Evolutionary conservation across 1,139 yeast species (phyloP).

Genomic region (Wickerhamomyces sp.): DNA sequence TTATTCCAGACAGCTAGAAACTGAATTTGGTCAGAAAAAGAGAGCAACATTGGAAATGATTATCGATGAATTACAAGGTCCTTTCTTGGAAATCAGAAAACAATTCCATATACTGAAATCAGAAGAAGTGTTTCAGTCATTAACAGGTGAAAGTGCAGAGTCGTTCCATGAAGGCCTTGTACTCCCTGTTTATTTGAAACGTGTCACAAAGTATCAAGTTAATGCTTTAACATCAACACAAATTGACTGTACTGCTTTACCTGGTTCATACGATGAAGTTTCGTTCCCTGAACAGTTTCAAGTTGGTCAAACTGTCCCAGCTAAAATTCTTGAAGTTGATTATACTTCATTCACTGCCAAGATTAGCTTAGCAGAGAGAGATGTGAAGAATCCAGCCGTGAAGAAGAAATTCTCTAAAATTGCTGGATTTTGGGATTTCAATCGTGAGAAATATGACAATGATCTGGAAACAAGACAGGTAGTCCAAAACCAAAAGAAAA

Average conservation of each 20-base stretch:
- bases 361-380: slow-evolving; percentile 65
- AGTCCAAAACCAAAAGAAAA: slow-evolving; percentile 48
- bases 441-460: slow-evolving; percentile 67
- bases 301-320: slow-evolving; percentile 82
- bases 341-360: slow-evolving; percentile 71
- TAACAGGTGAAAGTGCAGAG: slow-evolving; percentile 81
- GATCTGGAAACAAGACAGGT: slow-evolving; percentile 48
- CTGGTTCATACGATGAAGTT: slow-evolving; percentile 37
- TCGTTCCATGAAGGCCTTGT: slow-evolving; percentile 68
- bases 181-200: slow-evolving; percentile 69
- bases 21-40: slow-evolving; percentile 70
- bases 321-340: slow-evolving; percentile 66
- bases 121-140: slow-evolving; percentile 76
- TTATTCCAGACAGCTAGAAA: slow-evolving; percentile 88
- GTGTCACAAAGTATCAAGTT: slow-evolving; percentile 43
- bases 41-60: slow-evolving; percentile 83
- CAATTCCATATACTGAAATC: slow-evolving; percentile 64
- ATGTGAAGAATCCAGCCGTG: slow-evolving; percentile 54
- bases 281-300: slow-evolving; percentile 44
- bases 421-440: slow-evolving; percentile 76
- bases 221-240: slow-evolving; percentile 72
- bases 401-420: slow-evolving; percentile 47
- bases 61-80: slow-evolving; percentile 81
- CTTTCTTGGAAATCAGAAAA: slow-evolving; percentile 80
- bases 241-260: slow-evolving; percentile 64